Evolutionary conservation across 1,284 basidiomycete species (phyloP).

Genomic region (Puccinia polysora): DNA sequence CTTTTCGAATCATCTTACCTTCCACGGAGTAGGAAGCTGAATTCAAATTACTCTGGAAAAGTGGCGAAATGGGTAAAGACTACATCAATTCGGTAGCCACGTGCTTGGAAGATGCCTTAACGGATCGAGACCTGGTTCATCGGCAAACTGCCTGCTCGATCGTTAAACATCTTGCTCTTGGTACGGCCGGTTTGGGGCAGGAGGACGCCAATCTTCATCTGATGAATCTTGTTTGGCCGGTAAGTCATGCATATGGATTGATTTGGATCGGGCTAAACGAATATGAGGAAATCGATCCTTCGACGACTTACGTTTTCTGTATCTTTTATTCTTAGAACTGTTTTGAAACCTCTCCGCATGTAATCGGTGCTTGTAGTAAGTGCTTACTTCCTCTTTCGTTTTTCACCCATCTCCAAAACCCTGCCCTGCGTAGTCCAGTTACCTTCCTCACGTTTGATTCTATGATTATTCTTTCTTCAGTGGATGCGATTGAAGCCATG

Average conservation of each 20-base stretch:
- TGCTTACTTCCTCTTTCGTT: constrained; percentile 6
- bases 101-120: constrained; percentile 94
- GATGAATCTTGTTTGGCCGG: constrained; percentile 98
- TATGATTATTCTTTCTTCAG: constrained; percentile 43
- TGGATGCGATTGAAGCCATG: constrained; percentile 83
- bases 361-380: constrained; percentile 68
- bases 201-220: constrained; percentile 96
- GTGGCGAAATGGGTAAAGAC: constrained; percentile 95
- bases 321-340: constrained; percentile 4
- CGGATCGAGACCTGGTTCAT: constrained; percentile 95
- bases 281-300: neutral
- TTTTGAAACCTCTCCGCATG: constrained; percentile 71
- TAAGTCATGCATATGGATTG: neutral
- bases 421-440: no score
- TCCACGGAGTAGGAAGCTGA: neutral
- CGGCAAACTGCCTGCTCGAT: constrained; percentile 98
- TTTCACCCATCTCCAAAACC: neutral
- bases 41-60: neutral
- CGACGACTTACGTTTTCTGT: neutral
- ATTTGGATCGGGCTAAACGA: neutral
- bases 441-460: constrained; percentile 37
- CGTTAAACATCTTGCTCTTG: constrained; percentile 94
- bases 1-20: neutral
- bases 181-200: constrained; percentile 91
- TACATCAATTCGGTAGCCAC: constrained; percentile 96